Base-by-base conservation (phyloP, 805 yeast genomes). In the Metschnikowia peoriensis region DNA sequence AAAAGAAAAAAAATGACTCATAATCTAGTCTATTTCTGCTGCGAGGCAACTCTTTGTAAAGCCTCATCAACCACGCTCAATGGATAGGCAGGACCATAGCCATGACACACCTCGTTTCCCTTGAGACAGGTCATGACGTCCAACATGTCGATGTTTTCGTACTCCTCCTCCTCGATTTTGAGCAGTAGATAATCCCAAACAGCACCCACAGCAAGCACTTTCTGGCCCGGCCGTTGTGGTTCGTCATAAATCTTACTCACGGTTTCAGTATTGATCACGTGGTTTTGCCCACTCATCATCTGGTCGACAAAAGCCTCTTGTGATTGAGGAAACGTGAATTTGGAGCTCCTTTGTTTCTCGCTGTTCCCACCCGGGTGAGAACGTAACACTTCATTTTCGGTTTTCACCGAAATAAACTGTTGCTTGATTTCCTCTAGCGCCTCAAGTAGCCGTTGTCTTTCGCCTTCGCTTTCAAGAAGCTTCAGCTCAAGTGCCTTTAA, bases 91-190 rank as follows among this genome's bases (percentile, higher is more conserved):
- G 89, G 88, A 0, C 96, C 97, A 61, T 73, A 78, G 1, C 92
- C 94, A 64, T 89, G 93, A 63, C 96, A 89, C 38, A 72, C 76
- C 64, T 88, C 96, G 35, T 78, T 66, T 1, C 94, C 96, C 62
- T 76, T 80, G 49, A 90, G 72, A 28, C 66, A 67, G 16, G 69
- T 65, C 85, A 89, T 83, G 2, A 89, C 80, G 38, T 66, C 70
- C n/a, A 74, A 68, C 41, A 87, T 71, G 63, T 87, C 87, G 40
- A 87, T 61, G 8, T 78, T 77, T 22, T 68, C 62, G 38, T 72
- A 77, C 47, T 79, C 76, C n/a, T 73, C 68, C 41, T 73, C 75
- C 51, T 76, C 81, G 27, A 77, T 69, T 53, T 74, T 72, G 57
- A 77, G 69, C 52, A 67, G 73, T 44, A 90, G 67, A 64, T 86